These are phyloP conservation scores for Cryphonectria carpinicola DNA, from an alignment of 2,329 filamentous ascomycete species.

Conservation along the genomic window DNA sequence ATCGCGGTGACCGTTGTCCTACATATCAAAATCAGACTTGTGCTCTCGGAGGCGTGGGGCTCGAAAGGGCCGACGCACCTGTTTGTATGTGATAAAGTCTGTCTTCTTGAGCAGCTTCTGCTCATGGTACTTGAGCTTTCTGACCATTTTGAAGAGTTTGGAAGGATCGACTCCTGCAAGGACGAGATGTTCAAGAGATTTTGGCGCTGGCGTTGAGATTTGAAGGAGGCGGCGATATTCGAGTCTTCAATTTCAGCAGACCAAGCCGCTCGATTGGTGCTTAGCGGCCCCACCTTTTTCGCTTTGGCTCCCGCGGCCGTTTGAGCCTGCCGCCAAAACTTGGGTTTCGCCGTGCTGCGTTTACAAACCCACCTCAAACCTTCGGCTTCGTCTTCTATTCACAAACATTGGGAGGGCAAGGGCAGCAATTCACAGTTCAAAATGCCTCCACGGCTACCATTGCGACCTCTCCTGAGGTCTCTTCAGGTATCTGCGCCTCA, in stretches of 20 bases:
- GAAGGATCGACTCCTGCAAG: background rate
- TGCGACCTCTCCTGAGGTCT: conserved; percentile 30
- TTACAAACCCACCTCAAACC: background rate
- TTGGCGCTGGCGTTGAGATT: background rate
- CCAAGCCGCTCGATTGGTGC: background rate
- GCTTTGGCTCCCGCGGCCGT: conserved; percentile 1
- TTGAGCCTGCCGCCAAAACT: conserved; percentile 27
- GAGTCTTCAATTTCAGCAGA: conserved; percentile 26
- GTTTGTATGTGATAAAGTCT: conserved; percentile 94
- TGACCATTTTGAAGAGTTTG: conserved; percentile 69
- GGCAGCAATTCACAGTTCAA: conserved; percentile 1
- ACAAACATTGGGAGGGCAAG: background rate
- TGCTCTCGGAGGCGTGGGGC: background rate
- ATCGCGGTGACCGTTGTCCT: conserved; percentile 82
- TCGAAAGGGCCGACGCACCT: conserved; percentile 36
- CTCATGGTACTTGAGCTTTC: conserved; percentile 96
- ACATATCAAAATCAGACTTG: conserved; percentile 7
- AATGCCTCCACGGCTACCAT: conserved; percentile 28
- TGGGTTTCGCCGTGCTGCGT: background rate
- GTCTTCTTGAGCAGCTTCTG: conserved; percentile 90
- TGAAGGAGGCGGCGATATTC: conserved; percentile 20
- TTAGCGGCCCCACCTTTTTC: conserved; percentile 20
- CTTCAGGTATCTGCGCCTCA: conserved; percentile 28
- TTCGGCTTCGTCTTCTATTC: background rate
- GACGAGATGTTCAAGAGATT: conserved; percentile 22